These are phyloP conservation scores for Crassisporium funariophilum DNA, from an alignment of 768 basidiomycete species.

Conservation along the genomic window DNA sequence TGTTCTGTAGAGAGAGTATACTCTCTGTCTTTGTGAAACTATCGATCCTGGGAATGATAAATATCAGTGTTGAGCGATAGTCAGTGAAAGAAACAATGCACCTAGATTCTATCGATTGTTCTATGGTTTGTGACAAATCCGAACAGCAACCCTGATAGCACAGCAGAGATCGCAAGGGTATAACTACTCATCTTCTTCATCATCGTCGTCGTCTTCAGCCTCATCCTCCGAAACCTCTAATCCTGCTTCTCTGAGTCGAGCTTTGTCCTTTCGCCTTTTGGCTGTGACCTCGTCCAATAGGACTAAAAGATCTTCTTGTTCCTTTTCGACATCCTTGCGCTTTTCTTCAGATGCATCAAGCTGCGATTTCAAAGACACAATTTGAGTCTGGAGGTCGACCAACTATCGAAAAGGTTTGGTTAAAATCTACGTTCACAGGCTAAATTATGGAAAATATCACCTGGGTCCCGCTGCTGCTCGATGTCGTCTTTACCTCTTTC, in stretches of 20 bases:
- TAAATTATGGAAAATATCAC: neutral
- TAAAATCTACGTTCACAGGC: neutral
- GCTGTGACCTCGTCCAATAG: slow-evolving; percentile 87
- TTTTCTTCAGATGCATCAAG: slow-evolving; percentile 60
- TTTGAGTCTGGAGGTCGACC: slow-evolving; percentile 45
- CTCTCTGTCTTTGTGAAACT: too few species aligned
- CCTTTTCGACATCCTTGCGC: slow-evolving; percentile 85
- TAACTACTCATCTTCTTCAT: slow-evolving; percentile 34
- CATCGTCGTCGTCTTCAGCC: slow-evolving; percentile 69
- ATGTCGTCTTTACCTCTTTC: slow-evolving; percentile 32
- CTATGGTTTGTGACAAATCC: too few species aligned
- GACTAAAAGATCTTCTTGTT: slow-evolving; percentile 95
- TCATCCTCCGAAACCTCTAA: slow-evolving; percentile 94
- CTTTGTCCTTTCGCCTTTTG: slow-evolving; percentile 87
- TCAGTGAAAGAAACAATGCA: too few species aligned
- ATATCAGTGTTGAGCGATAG: too few species aligned
- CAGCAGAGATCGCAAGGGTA: too few species aligned
- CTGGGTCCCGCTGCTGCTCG: slow-evolving; percentile 8
- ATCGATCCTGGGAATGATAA: too few species aligned
- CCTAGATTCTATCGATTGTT: too few species aligned
- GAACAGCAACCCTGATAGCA: too few species aligned
- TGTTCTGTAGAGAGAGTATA: too few species aligned
- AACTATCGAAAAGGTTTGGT: slow-evolving; percentile 37
- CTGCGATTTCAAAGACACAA: slow-evolving; percentile 47
- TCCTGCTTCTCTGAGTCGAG: slow-evolving; percentile 67